phyloP scores from a whole-genome alignment of 352 stramenopile genomes.

The Phytophthora crassamura region DNA sequence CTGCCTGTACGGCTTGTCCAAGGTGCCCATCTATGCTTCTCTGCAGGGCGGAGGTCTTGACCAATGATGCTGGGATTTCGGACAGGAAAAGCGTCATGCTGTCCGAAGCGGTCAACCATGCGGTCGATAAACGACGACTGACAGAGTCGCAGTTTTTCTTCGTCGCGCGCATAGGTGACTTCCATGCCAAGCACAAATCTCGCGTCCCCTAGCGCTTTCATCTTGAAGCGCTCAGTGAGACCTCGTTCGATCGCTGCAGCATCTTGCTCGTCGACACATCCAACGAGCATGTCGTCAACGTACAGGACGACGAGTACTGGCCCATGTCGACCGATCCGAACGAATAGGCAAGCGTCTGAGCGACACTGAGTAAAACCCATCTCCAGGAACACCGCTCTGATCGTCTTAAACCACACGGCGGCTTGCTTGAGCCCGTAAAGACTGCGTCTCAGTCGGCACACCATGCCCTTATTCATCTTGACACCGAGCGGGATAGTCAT shows the following conservation, averaged over 20 bases:
- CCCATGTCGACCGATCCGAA: background rate
- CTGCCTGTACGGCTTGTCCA: slow-evolving; percentile 1
- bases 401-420: slow-evolving; percentile 38
- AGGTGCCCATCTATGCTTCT: background rate
- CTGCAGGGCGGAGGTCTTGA: slow-evolving; percentile 2
- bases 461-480: slow-evolving; percentile 2
- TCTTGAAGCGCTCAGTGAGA: slow-evolving; percentile 1
- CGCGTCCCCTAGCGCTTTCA: slow-evolving; percentile 19
- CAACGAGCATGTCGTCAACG: slow-evolving; percentile 22
- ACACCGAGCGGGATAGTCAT: slow-evolving; percentile 28
- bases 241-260: background rate
- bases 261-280: background rate
- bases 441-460: slow-evolving; percentile 32
- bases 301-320: slow-evolving; percentile 19
- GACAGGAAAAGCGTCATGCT: background rate
- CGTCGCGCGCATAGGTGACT: background rate
- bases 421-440: slow-evolving; percentile 49
- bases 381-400: slow-evolving; percentile 11
- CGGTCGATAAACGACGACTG: slow-evolving; percentile 2
- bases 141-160: background rate
- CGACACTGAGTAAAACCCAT: slow-evolving; percentile 12
- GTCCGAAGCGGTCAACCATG: slow-evolving; percentile 3
- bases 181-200: slow-evolving; percentile 21
- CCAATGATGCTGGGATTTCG: slow-evolving; percentile 1
- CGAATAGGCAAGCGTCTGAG: slow-evolving; percentile 13